Evolutionary conservation across 2,329 filamentous ascomycete species (phyloP).

Genomic region (Xylaria sp.): DNA sequence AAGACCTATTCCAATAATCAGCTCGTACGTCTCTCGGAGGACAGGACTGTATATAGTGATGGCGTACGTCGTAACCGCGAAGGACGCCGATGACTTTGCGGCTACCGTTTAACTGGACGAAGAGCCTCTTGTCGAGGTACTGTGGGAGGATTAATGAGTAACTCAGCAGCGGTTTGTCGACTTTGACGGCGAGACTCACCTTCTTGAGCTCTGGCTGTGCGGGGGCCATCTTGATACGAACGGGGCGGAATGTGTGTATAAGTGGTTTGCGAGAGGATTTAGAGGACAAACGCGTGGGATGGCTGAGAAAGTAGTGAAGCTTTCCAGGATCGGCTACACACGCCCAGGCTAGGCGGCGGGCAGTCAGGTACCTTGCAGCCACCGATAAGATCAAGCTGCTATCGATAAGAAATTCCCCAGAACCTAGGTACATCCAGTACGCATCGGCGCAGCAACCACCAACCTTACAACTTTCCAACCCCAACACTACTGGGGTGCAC

Average conservation of each 20-base stretch:
- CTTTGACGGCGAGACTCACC: slow-evolving; percentile 60
- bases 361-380: slow-evolving; percentile 21
- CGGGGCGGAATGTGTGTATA: not conserved
- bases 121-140: slow-evolving; percentile 99
- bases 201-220: slow-evolving; percentile 99
- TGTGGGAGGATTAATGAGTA: slow-evolving; percentile 54
- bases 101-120: slow-evolving; percentile 97
- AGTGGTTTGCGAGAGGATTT: slow-evolving; percentile 29
- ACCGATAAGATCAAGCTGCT: slow-evolving; percentile 44
- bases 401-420: slow-evolving; percentile 44
- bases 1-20: slow-evolving; percentile 75
- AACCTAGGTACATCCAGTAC: not conserved
- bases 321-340: slow-evolving; percentile 12
- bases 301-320: slow-evolving; percentile 26
- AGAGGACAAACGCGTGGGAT: slow-evolving; percentile 25
- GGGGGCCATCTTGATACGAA: slow-evolving; percentile 84
- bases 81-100: slow-evolving; percentile 96
- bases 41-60: not conserved
- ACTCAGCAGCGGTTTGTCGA: slow-evolving; percentile 23
- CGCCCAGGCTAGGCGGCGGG: slow-evolving; percentile 2
- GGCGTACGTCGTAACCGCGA: slow-evolving; percentile 91
- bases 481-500: slow-evolving; percentile 1
- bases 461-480: slow-evolving; percentile 7
- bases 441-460: slow-evolving; percentile 3
- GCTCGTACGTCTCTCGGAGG: slow-evolving; percentile 16